Base-by-base conservation (phyloP, 768 basidiomycete species). In the Phylloporus sp. region DNA sequence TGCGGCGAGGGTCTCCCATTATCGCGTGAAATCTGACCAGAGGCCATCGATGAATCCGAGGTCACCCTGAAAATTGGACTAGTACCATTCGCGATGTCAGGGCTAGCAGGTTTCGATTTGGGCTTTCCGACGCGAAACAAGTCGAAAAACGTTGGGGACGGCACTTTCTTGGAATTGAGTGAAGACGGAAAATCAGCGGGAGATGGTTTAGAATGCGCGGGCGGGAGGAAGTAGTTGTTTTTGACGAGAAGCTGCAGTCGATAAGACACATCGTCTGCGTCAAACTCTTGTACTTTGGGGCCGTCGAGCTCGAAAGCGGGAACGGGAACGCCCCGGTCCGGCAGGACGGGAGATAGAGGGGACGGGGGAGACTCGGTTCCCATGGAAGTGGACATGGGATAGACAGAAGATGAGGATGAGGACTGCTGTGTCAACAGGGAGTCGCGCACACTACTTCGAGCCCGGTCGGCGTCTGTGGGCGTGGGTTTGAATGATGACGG, bases 211-310 rank as follows among this genome's bases (percentile, higher is more conserved):
- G 81, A 76, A 58, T 92, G 90, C 0, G 90, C 89, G 9, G 90
- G 90, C 4, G 90, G 90, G 29, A 92, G 80, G 60, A 88, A 92
- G 62, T 92, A 92, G 59, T 76, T 90, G 66, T 92, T 92, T 63
- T 84, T 86, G 44, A 92, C 84, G 32, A 92, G 78, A 43, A 92
- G 76, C 32, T 82, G 84, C 17, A 92, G 78, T 20, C 90, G 84
- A 68, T 89, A 88, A 17, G 87, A 81, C 32, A 91, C 88, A 58
- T 92, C 90, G 65, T 92, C 89, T 18, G 76, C 74, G 56, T 80
- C 75, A 53, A 75, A 80, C 42, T 72, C 76, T 53, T 78, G 73
- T 22, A 71, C 63, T 38, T 71, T 77, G 28, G 71, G 74, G 15
- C 70, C 71, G 22, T 78, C 79, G 14, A 78, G 66, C 39, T 73